Conservation (phyloP, 2,329 filamentous ascomycete species). For the Claviceps monticola region DNA sequence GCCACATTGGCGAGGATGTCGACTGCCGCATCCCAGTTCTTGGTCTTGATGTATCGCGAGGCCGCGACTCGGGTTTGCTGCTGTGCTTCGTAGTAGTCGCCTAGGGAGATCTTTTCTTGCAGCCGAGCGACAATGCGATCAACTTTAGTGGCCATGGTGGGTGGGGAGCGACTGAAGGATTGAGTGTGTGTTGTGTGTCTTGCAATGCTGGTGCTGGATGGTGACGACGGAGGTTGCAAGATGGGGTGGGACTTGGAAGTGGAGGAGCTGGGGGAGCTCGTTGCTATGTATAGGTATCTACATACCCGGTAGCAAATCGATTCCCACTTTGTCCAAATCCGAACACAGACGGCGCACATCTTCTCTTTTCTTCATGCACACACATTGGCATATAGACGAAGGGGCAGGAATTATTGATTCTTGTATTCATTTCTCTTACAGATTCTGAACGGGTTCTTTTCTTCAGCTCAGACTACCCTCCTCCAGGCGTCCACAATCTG, state of each 20-base stretch:
- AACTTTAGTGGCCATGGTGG: slow-evolving; percentile 26
- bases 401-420: background rate
- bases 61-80: slow-evolving; percentile 95
- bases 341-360: background rate
- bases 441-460: background rate
- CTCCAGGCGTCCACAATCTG: background rate
- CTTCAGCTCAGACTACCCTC: background rate
- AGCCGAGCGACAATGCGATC: slow-evolving; percentile 47
- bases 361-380: no score
- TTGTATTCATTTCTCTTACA: background rate
- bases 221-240: background rate
- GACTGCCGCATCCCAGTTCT: slow-evolving; percentile 72
- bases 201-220: background rate
- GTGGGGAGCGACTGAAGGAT: background rate
- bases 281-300: background rate
- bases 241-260: background rate
- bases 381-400: background rate
- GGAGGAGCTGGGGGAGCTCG: background rate
- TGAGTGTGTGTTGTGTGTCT: background rate
- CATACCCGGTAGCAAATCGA: background rate
- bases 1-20: slow-evolving; percentile 79
- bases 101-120: slow-evolving; percentile 77
- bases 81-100: slow-evolving; percentile 94
- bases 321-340: background rate
- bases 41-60: slow-evolving; percentile 78